These are phyloP conservation scores for Trypanosoma brucei DNA, from an alignment of 208 protist genomes.

Conservation along the genomic window DNA sequence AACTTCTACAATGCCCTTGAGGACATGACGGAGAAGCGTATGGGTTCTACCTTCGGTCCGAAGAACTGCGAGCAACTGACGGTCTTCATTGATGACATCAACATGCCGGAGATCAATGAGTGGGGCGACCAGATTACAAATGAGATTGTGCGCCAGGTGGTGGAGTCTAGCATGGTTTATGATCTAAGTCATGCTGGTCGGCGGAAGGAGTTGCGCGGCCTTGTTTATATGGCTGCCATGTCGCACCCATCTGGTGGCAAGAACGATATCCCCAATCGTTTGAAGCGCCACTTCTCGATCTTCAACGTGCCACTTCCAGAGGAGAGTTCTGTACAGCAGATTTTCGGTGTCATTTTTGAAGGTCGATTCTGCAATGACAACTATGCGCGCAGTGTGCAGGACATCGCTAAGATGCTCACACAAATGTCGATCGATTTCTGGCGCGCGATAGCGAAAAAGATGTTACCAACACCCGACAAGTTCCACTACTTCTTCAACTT, in stretches of 20 bases:
- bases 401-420: slow-evolving; percentile 86
- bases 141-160: slow-evolving; percentile 93
- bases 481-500: slow-evolving; percentile 99
- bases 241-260: slow-evolving; percentile 96
- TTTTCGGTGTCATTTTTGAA: slow-evolving; percentile 91
- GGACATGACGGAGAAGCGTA: slow-evolving; percentile 94
- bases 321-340: slow-evolving; percentile 91
- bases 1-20: slow-evolving; percentile 92
- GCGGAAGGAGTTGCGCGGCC: slow-evolving; percentile 91
- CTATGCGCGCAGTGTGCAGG: slow-evolving; percentile 79
- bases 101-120: slow-evolving; percentile 95
- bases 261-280: slow-evolving; percentile 97
- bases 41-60: slow-evolving; percentile 92
- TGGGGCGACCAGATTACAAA: slow-evolving; percentile 96
- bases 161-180: slow-evolving; percentile 86
- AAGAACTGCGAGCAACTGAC: slow-evolving; percentile 88
- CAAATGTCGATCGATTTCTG: slow-evolving; percentile 92
- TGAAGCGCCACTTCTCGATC: slow-evolving; percentile 96
- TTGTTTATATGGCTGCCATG: slow-evolving; percentile 97
- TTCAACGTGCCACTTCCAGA: slow-evolving; percentile 96
- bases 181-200: slow-evolving; percentile 89
- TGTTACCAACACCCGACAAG: slow-evolving; percentile 97
- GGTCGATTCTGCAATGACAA: slow-evolving; percentile 89
- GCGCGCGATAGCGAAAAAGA: slow-evolving; percentile 85
- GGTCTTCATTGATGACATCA: slow-evolving; percentile 95